Evolutionary conservation across 768 basidiomycete species (phyloP).

Genomic region (Daedaleopsis nitida): DNA sequence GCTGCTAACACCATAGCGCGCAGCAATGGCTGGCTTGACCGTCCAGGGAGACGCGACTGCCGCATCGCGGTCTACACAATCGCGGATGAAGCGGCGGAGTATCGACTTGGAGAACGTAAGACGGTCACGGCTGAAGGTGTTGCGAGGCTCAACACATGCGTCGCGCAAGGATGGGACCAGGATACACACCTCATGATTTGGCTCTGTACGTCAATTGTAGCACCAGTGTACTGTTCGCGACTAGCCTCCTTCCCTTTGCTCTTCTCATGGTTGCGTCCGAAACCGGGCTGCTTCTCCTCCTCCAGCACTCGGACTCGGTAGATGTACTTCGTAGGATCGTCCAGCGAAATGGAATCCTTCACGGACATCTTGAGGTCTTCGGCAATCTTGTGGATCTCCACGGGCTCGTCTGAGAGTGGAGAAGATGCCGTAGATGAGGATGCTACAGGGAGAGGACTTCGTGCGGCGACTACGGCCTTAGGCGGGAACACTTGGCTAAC

Average conservation of each 20-base stretch:
- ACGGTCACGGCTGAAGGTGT: constrained; percentile 77
- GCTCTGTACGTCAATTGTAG: constrained; percentile 81
- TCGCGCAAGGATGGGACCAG: background rate
- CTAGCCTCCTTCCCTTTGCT: constrained; percentile 51
- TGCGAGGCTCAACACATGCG: background rate
- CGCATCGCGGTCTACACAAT: constrained; percentile 91
- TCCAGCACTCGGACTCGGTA: constrained; percentile 86
- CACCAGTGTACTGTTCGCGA: constrained; percentile 70
- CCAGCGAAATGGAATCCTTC: constrained; percentile 68
- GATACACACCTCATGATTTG: constrained; percentile 73
- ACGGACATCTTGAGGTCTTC: constrained; percentile 76
- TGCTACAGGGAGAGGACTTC: constrained; percentile 17
- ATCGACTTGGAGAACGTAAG: constrained; percentile 97
- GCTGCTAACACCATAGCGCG: constrained; percentile 80
- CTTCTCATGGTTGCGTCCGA: constrained; percentile 59
- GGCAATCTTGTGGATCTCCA: constrained; percentile 63
- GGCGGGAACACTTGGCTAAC: constrained; percentile 80
- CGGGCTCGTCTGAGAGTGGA: constrained; percentile 42
- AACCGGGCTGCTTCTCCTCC: constrained; percentile 69
- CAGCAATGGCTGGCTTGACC: constrained; percentile 84
- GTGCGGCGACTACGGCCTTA: background rate
- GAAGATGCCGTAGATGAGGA: constrained; percentile 39
- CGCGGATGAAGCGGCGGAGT: constrained; percentile 92
- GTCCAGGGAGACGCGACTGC: constrained; percentile 96
- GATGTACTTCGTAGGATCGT: constrained; percentile 81